Evolutionary conservation across 1,139 yeast genomes (phyloP), one percentile per base, ranked within the genome.

Genomic region (Candida buenavistaensis): DNA sequence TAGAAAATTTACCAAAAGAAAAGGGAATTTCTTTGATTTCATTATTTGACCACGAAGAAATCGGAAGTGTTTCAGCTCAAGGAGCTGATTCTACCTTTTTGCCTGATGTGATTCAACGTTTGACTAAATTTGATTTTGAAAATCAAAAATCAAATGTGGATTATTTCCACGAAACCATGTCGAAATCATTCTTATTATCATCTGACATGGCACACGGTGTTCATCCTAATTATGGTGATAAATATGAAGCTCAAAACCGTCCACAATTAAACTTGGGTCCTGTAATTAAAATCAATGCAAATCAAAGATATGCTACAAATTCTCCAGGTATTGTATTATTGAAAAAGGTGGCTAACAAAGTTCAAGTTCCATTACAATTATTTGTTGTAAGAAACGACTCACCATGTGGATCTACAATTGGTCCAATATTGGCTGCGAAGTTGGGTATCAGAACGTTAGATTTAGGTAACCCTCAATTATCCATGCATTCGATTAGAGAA

Each of bases 151-250:
- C 14, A 3, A 12, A 19, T 9, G 25, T 38, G 10, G 46, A 56
- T 49, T 55, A 60, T 32, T 75, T 78, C 44, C 75, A 77, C 46
- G 82, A 83, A 55, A 63, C 88, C 1, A 75, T 84, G 62, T 77
- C 96, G 10, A 84, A 82, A 55, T 88, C 97, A 1, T 90, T 92
- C 60, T 74, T 92, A 48, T 62, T 92, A 34, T 90, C 97, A 0
- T 88, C 96, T 0, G 98, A 92, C 57, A 92, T 88, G 81, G 96
- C 97, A 1, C 98, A 92, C 55, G 97, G 96, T 20, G 83, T 90
- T 24, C 96, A 92, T 56, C 98, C 98, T 41, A 92, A 92, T 60
- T 92, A 90, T 59, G 64, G 76, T 7, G 75, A 72, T 34, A 77
- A 77, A 49, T 86, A 92, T 57, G 98, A 92, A 56, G 57, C 76